Base-by-base conservation (phyloP, 2,329 filamentous ascomycete genomes). In the Ophiosphaerella korrae region DNA sequence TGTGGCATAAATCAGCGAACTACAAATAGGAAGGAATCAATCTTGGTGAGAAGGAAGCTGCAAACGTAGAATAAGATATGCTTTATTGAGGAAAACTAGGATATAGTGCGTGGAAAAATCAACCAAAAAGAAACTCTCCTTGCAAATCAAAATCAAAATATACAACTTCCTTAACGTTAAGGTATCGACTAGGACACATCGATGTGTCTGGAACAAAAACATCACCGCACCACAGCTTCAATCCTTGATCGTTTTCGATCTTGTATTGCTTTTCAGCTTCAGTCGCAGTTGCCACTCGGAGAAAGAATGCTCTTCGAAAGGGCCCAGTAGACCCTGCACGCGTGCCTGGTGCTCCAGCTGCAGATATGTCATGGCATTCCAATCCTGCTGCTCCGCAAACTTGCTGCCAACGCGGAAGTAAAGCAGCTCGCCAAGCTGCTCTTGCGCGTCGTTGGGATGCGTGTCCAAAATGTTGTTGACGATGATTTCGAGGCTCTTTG, bases 171-270 rank as follows among this genome's bases (percentile, higher is more conserved):
- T 18, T 18, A 2, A 3, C 3, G 18, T 18, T 18, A 2, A 21
- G 3, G 18, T 21, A 21, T 21, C 18, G 18, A 21, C 3, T 21
- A 21, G 18, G 18, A 21, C 18, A 21, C 18, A 21, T 21, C 18
- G 18, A 21, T 36, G 42, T 29, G 42, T 31, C 33, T 44, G 42
- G 55, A 55, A 50, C 50, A 49, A 47, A 59, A 49, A 48, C 38
- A 45, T 31, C 16, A 21, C 50, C 39, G 18, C 6, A 16, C 38
- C 24, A 11, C 13, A 3, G 18, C 12, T 21, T 45, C 33, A 12
- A 35, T 21, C 42, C n/a, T 11, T n/a, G n/a, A 40, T 29, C 31
- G 21, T 31, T 6, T n/a, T 9, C 32, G 3, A 9, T 16, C n/a
- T 26, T 5, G 35, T 36, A n/a, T 40, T 35, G 18, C 16, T 24